Percentiles rank a stretch among this genome's conserved stretches.
Conservation (phyloP, 139 green algal species). For the Chlamydomonas applanata region DNA sequence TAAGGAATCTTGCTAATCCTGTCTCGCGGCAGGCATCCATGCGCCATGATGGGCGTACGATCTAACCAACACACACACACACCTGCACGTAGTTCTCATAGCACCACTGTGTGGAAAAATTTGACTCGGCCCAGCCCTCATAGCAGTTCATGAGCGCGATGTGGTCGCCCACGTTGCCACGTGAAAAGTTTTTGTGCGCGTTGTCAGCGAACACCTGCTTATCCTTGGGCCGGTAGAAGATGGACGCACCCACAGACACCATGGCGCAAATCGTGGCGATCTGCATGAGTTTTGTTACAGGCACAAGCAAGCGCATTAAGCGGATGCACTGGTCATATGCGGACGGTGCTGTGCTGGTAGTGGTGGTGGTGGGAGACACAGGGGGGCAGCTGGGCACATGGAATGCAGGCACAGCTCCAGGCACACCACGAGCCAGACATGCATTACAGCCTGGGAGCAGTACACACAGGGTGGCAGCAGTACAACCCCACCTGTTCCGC, state of each 20-base stretch:
- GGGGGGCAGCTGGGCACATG: too few relatives aligned
- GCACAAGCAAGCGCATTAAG: too few relatives aligned
- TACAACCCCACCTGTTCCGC: constrained; percentile 5
- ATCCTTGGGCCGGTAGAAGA: constrained; percentile 99
- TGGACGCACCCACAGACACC: constrained; percentile 82
- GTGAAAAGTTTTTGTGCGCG: constrained; percentile 86
- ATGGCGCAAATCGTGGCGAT: constrained; percentile 91
- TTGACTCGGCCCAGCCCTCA: constrained; percentile 82
- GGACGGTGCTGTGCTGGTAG: too few relatives aligned
- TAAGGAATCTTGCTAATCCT: too few relatives aligned
- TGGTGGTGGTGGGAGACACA: too few relatives aligned
- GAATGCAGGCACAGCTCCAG: too few relatives aligned
- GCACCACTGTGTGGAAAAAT: constrained; percentile 92
- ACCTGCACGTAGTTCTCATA: constrained; percentile 96
- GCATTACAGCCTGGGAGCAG: too few relatives aligned
- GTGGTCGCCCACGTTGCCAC: constrained; percentile 91
- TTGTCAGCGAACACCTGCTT: constrained; percentile 91
- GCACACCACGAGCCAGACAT: too few relatives aligned
- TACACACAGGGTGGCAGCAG: too few relatives aligned
- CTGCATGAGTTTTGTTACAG: constrained; percentile 79
- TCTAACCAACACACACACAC: not conserved
- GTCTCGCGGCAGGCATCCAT: too few relatives aligned
- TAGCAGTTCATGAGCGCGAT: constrained; percentile 85
- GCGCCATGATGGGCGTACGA: too few relatives aligned
- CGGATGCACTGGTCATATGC: too few relatives aligned